A percentile compares a stretch with the other conserved stretches of the same genome.
phyloP scores from a whole-genome alignment of 345 rosid genomes.

The Rhodomyrtus tomentosa region DNA sequence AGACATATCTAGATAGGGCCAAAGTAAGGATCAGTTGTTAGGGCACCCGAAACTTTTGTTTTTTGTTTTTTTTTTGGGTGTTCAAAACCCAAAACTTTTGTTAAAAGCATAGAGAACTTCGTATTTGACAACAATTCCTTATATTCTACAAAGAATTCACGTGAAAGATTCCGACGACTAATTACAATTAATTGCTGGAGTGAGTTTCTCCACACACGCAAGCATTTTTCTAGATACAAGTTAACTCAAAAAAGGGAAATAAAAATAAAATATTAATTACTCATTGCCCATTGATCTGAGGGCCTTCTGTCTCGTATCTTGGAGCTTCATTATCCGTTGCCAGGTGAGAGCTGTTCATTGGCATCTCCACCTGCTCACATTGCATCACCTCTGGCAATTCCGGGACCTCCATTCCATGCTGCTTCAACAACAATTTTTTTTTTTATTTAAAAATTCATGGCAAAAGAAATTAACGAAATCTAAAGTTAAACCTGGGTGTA shows the following conservation, averaged over 20 bases:
- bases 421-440: neutral
- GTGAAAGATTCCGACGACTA: neutral
- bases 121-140: neutral
- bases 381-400: conserved; percentile 16
- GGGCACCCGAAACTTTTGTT: neutral
- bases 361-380: conserved; percentile 20
- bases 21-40: neutral
- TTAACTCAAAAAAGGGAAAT: neutral
- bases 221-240: neutral
- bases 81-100: neutral
- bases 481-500: conserved; percentile 34
- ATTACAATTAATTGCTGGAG: neutral
- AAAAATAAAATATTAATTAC: neutral
- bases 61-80: no score
- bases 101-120: neutral
- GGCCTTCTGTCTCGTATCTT: neutral
- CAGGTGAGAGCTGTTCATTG: neutral
- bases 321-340: neutral
- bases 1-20: neutral
- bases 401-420: conserved; percentile 16
- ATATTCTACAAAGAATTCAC: neutral
- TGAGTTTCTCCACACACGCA: neutral
- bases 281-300: neutral
- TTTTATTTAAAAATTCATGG: neutral
- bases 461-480: neutral